These are phyloP conservation scores for Vicia villosa DNA, from an alignment of 306 rosid species.

Conservation along the genomic window DNA sequence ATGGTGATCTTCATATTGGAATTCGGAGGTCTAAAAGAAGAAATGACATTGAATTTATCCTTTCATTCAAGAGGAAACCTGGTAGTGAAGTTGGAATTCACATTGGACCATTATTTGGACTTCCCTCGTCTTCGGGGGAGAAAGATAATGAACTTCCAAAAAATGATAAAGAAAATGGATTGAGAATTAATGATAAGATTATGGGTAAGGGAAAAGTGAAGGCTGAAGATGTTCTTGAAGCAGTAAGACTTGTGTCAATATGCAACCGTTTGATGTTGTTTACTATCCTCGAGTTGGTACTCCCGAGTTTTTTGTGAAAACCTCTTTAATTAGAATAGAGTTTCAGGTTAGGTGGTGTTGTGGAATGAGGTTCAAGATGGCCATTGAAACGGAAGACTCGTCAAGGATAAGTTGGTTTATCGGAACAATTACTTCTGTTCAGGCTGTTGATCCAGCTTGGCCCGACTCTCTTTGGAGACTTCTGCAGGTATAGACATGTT, in stretches of 20 bases:
- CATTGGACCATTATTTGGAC: constrained; percentile 44
- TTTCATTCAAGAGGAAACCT: constrained; percentile 62
- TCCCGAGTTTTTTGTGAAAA: constrained; percentile 81
- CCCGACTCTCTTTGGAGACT: constrained; percentile 84
- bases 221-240: constrained; percentile 69
- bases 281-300: constrained; percentile 84
- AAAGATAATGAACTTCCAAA: constrained; percentile 49
- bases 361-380: constrained; percentile 92
- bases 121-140: constrained; percentile 53
- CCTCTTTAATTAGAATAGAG: constrained; percentile 57
- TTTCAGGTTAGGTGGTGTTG: constrained; percentile 70
- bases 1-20: constrained; percentile 77
- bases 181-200: constrained; percentile 40
- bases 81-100: constrained; percentile 48
- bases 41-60: constrained; percentile 48
- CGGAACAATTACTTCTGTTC: constrained; percentile 79
- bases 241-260: constrained; percentile 61
- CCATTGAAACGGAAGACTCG: constrained; percentile 83
- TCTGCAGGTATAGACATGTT: constrained; percentile 65
- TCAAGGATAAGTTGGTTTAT: constrained; percentile 68
- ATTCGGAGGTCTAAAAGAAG: constrained; percentile 74
- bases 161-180: constrained; percentile 45
- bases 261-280: constrained; percentile 70
- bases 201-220: constrained; percentile 64
- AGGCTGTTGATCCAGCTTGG: constrained; percentile 72